These are phyloP conservation scores for Cyberlindnera meyerae DNA, from an alignment of 805 yeast genomes.

Conservation along the genomic window DNA sequence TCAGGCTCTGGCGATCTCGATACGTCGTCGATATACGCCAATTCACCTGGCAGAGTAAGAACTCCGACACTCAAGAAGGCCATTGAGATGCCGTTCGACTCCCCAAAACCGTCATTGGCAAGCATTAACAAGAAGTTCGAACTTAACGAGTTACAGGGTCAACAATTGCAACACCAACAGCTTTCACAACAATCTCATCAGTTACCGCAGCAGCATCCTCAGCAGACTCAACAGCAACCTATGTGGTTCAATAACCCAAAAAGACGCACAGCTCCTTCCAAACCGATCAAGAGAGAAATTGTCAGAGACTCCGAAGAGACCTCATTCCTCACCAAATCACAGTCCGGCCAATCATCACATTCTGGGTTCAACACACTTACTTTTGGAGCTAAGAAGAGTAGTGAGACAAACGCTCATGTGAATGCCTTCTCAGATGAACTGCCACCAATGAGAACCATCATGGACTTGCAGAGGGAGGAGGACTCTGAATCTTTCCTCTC, in stretches of 20 bases:
- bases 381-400: conserved; percentile 33
- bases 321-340: conserved; percentile 17
- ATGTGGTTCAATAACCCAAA: conserved; percentile 39
- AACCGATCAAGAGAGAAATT: conserved; percentile 38
- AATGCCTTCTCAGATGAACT: conserved; percentile 35
- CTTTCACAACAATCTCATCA: no score
- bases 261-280: conserved; percentile 44
- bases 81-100: conserved; percentile 16
- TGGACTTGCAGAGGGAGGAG: conserved; percentile 38
- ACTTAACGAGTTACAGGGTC: no score
- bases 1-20: conserved; percentile 15
- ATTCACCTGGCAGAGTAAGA: conserved; percentile 25
- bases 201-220: no score
- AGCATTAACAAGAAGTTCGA: conserved; percentile 19
- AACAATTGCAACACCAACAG: no score
- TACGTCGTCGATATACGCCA: conserved; percentile 9
- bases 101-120: conserved; percentile 20
- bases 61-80: conserved; percentile 24
- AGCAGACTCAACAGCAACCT: conserved; percentile 17
- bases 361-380: conserved; percentile 34
- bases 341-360: conserved; percentile 4
- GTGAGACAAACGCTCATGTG: conserved; percentile 21
- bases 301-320: conserved; percentile 23
- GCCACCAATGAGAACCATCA: conserved; percentile 37
- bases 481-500: conserved; percentile 21